Evolutionary conservation across 1,284 basidiomycete genomes (phyloP), one percentile per base, ranked within the genome.

Genomic region (Heterobasidion annosum): DNA sequence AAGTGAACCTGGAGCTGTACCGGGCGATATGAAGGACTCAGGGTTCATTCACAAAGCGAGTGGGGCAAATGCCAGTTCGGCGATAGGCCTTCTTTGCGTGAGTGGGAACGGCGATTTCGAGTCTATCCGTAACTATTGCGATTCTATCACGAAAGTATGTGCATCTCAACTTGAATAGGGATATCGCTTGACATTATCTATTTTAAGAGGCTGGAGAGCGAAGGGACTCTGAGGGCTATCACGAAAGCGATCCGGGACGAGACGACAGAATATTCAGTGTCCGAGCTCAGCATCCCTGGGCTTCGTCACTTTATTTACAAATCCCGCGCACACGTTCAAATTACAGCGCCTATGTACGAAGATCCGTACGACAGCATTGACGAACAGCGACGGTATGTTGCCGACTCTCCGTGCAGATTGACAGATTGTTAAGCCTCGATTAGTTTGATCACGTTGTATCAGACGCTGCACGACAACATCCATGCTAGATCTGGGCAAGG

Each of bases 291-390:
- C 3, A 86, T 96, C 53, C 89, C 93, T 1, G 94, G 94, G 0
- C 70, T 99, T 32, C 81, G 91, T 33, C 96, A 99, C 69, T 99
- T 98, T 65, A 72, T 97, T 52, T 98, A 97, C 75, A 98, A 97
- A 71, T 92, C 90, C 16, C 79, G 92, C 16, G 73, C 82, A 15
- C 82, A 91, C 61, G 92, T 98, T 16, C 96, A 98, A 66, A 77
- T 96, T 35, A 97, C 93, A 0, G 74, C 79, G 59, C 93, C 95
- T 0, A 68, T 71, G 15, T 94, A 87, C 67, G 91, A 94, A 62
- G 88, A 88, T 34, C 87, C 90, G 2, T 98, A 97, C 66, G 78
- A 83, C 48, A 71, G 71, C 43, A 59, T 73, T 0, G 76, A 81
- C 53, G 81, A 83, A 58, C 77, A 73, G 55, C 72, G 81, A 59